Percentiles rank a stretch among this genome's conserved stretches.
Conservation (phyloP, 2,329 filamentous ascomycete genomes). For the Monilinia polystroma region DNA sequence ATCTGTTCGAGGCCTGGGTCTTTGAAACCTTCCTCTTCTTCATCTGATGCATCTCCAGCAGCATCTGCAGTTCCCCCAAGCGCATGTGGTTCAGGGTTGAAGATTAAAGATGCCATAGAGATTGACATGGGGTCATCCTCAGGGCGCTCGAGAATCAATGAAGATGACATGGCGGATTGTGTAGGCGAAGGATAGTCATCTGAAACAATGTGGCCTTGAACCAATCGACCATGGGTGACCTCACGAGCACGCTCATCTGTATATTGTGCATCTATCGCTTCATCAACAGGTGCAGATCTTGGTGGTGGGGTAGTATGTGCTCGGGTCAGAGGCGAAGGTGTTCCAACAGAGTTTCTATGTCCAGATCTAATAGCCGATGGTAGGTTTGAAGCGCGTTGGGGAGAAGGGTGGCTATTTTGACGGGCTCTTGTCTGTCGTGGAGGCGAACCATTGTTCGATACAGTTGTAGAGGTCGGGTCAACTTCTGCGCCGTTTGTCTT, state of each 20-base stretch:
- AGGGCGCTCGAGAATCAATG: constrained; percentile 50
- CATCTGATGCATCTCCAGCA: constrained; percentile 76
- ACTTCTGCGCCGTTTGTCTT: constrained; percentile 17
- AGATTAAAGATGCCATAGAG: constrained; percentile 74
- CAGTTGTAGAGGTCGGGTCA: constrained; percentile 20
- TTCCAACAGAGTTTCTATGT: constrained; percentile 23
- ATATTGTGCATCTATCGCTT: constrained; percentile 36
- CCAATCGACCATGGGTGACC: constrained; percentile 84
- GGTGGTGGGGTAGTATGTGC: constrained; percentile 29
- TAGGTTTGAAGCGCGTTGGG: constrained; percentile 28
- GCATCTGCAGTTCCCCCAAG: constrained; percentile 84
- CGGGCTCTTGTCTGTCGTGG: constrained; percentile 31
- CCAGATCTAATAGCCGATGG: constrained; percentile 33
- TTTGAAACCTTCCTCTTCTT: constrained; percentile 87
- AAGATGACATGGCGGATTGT: constrained; percentile 65
- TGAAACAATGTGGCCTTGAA: constrained; percentile 93
- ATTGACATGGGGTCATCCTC: constrained; percentile 75
- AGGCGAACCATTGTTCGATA: constrained; percentile 27
- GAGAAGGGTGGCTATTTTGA: constrained; percentile 34
- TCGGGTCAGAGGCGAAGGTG: constrained; percentile 31
- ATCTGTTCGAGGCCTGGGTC: constrained; percentile 84
- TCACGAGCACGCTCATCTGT: constrained; percentile 77
- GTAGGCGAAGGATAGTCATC: constrained; percentile 84
- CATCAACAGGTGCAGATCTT: constrained; percentile 34
- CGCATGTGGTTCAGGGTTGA: constrained; percentile 64